Evolutionary conservation across 2,329 filamentous ascomycete species (phyloP).

Genomic region (Nigrograna mackinnonii): DNA sequence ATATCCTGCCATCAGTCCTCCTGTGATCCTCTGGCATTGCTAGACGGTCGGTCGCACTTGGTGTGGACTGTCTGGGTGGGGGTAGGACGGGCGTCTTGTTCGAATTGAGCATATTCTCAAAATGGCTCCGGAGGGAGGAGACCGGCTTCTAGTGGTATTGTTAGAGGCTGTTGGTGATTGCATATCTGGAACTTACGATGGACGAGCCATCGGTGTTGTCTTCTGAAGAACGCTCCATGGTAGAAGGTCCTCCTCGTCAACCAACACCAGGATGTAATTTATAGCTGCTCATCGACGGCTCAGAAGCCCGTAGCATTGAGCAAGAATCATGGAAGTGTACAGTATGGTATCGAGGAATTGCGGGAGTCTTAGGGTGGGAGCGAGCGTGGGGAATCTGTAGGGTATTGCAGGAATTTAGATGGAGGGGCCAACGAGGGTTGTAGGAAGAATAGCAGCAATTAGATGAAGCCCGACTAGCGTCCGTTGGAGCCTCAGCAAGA

Average conservation of each 20-base stretch:
- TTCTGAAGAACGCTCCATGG: constrained; percentile 40
- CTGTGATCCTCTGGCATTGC: constrained; percentile 29
- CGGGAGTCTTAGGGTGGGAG: no score
- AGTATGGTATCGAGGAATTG: neutral
- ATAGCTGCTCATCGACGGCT: constrained; percentile 36
- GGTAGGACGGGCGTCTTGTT: constrained; percentile 28
- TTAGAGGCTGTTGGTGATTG: constrained; percentile 14
- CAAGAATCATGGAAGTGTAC: constrained; percentile 15
- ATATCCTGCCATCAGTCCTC: constrained; percentile 40
- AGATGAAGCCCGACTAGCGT: no score
- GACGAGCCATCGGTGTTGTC: constrained; percentile 77
- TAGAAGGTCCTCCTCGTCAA: constrained; percentile 29
- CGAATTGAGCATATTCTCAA: constrained; percentile 71
- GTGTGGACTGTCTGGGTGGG: constrained; percentile 29
- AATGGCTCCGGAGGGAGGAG: constrained; percentile 78
- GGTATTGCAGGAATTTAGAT: no score
- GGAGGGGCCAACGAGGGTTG: no score
- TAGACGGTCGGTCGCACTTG: constrained; percentile 35
- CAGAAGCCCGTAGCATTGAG: constrained; percentile 33
- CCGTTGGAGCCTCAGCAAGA: no score
- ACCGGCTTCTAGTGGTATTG: constrained; percentile 67
- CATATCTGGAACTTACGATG: constrained; percentile 58
- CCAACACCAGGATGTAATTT: constrained; percentile 34
- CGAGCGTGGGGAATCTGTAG: no score
- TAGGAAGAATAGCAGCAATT: no score